phyloP scores from a whole-genome alignment of 768 basidiomycete genomes.

The Lactarius indigo region DNA sequence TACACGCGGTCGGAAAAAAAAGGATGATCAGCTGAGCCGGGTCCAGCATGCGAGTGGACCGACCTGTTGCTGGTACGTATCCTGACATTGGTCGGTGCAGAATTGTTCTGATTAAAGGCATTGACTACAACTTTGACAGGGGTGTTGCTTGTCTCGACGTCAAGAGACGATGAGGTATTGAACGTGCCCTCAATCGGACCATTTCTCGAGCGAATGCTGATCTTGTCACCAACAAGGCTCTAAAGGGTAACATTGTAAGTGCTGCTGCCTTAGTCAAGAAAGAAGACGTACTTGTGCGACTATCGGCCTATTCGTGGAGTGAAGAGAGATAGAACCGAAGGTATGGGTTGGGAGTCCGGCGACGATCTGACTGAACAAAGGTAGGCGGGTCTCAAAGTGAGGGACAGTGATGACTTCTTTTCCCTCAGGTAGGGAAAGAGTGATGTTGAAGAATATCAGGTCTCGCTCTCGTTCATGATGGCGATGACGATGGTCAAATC shows the following conservation, averaged over 20 bases:
- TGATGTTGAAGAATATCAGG: constrained; percentile 13
- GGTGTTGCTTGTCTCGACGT: constrained; percentile 7
- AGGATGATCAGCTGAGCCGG: background rate
- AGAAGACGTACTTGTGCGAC: background rate
- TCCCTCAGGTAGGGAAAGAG: constrained; percentile 15
- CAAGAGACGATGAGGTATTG: constrained; percentile 10
- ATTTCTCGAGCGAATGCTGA: constrained; percentile 5
- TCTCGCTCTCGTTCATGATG: background rate
- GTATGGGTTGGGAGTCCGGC: constrained; percentile 1
- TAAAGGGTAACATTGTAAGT: background rate
- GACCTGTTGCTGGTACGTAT: constrained; percentile 16
- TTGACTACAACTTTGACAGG: constrained; percentile 14
- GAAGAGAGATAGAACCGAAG: constrained; percentile 13
- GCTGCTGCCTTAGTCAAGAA: background rate
- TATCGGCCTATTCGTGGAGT: background rate
- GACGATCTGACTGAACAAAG: constrained; percentile 9
- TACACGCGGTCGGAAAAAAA: background rate
- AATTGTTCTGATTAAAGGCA: constrained; percentile 12
- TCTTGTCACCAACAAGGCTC: constrained; percentile 7
- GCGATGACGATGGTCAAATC: background rate
- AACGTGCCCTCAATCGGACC: constrained; percentile 16
- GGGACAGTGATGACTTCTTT: constrained; percentile 3
- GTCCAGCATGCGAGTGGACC: background rate
- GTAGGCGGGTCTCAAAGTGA: constrained; percentile 12
- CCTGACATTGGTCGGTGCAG: background rate